phyloP scores from a whole-genome alignment of 2,329 filamentous ascomycete genomes.

The Phoma sp. region DNA sequence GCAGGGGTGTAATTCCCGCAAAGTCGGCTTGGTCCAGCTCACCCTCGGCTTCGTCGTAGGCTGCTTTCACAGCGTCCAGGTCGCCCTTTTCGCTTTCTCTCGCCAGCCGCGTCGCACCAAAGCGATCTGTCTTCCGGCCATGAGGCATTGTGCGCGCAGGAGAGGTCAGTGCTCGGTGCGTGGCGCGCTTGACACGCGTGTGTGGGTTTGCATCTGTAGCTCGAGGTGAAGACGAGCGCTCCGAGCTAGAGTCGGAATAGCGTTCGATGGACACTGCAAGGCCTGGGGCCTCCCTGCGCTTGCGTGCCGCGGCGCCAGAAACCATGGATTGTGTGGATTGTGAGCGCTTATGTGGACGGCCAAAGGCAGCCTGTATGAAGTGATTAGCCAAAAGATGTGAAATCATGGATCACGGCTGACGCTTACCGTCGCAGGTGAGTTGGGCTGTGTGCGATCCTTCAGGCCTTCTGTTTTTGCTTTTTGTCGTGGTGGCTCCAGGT shows the following conservation, averaged over 20 bases:
- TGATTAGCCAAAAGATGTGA: neutral
- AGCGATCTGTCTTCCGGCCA: conserved; percentile 89
- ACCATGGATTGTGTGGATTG: conserved; percentile 47
- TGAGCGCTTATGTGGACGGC: conserved; percentile 47
- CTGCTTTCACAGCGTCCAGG: conserved; percentile 76
- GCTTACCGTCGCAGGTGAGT: conserved; percentile 40
- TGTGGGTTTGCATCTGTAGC: conserved; percentile 45
- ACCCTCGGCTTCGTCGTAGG: conserved; percentile 79
- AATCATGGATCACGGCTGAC: neutral
- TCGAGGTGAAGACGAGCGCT: conserved; percentile 46
- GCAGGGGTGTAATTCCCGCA: conserved; percentile 93
- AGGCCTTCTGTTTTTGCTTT: conserved; percentile 47
- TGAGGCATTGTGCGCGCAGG: conserved; percentile 68
- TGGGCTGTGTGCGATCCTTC: conserved; percentile 41
- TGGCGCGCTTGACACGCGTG: conserved; percentile 66
- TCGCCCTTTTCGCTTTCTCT: conserved; percentile 87
- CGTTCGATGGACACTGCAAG: conserved; percentile 41
- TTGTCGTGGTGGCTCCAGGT: conserved; percentile 50
- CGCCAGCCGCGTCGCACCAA: conserved; percentile 89
- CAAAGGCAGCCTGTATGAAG: conserved; percentile 29
- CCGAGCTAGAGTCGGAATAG: conserved; percentile 47
- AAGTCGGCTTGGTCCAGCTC: conserved; percentile 91
- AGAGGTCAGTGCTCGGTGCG: conserved; percentile 62
- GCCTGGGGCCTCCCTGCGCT: conserved; percentile 41
- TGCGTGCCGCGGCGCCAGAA: conserved; percentile 39